Evolutionary conservation across 495 filamentous ascomycete genomes (phyloP), one percentile per base, ranked within the genome.

Genomic region (Glarea lozoyensis): DNA sequence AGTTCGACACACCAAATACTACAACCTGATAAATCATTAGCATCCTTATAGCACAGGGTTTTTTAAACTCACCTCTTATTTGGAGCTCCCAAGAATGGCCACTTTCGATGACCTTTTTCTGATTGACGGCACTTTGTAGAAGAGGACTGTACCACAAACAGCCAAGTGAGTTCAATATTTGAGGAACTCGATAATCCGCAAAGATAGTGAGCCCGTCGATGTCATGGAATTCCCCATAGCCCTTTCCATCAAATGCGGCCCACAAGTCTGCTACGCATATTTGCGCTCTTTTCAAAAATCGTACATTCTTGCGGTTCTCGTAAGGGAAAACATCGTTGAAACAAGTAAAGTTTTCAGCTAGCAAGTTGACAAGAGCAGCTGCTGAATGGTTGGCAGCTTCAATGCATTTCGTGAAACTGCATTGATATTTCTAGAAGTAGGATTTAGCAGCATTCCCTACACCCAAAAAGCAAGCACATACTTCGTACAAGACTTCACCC

Each of bases 181-280:
- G 92, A 4, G 92, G 92, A 24, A 99, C 79, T 19, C 92, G 79
- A 57, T 99, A 97, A 66, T 99, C 92, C 69, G 92, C 88, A 64
- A 97, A 99, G 85, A 96, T 96, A 46, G 93, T 99, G 56, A 99
- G 83, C 51, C 85, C 84, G 56, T 88, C 78, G 40, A 99, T 94
- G 53, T 99, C 93, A 20, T 79, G 54, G 55, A 99, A 99, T n/a
- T 70, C 62, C 11, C 92, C 92, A 48, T 79, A 88, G 17, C 72
- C 63, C 47, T 82, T 68, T 23, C 86, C 87, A 36, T 92, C 76
- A 54, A 96, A 95, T 46, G 86, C 90, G 10, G 89, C 90, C 90
- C 90, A 97, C 2, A 95, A 56, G 55, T 99, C 92, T 31, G 93
- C 93, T 13, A 93, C 86, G 11, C 96, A 72, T 42, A 97, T 97